Evolutionary conservation across 768 basidiomycete species (phyloP).

Genomic region (Leccinum olivaceopallidum): DNA sequence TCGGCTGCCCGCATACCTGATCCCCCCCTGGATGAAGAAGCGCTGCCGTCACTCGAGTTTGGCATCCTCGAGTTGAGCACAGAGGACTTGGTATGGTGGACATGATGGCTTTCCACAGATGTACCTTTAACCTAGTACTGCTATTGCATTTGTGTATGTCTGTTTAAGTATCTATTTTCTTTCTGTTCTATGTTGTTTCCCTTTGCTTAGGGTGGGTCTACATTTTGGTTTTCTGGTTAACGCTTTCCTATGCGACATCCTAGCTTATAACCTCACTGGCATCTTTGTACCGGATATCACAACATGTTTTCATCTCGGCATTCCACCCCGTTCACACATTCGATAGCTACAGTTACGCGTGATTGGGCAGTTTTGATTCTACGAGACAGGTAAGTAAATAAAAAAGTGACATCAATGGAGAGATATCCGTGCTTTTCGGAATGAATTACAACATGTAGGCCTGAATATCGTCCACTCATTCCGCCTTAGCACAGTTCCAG

Average conservation of each 20-base stretch:
- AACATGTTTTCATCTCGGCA: background rate
- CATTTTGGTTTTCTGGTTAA: background rate
- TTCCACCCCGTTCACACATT: too few relatives aligned
- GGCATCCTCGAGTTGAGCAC: slow-evolving; percentile 12
- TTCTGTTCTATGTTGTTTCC: background rate
- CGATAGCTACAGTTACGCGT: too few relatives aligned
- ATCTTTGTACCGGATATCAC: background rate
- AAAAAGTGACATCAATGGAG: background rate
- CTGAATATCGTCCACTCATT: background rate
- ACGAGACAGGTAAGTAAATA: background rate
- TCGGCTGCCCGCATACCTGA: background rate
- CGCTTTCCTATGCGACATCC: background rate
- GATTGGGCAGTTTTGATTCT: background rate
- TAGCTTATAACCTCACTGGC: background rate
- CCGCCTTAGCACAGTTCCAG: background rate
- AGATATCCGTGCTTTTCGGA: background rate
- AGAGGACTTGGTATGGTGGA: slow-evolving; percentile 6
- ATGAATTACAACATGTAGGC: background rate
- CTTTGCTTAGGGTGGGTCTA: background rate
- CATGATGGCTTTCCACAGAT: background rate
- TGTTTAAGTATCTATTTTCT: background rate
- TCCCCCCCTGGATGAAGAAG: background rate
- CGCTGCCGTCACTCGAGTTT: slow-evolving; percentile 18
- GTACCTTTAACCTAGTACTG: background rate
- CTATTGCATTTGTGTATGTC: background rate